Evolutionary conservation across 306 rosid species (phyloP), one percentile per base, ranked within the genome.

Genomic region (Lagenaria siceraria): DNA sequence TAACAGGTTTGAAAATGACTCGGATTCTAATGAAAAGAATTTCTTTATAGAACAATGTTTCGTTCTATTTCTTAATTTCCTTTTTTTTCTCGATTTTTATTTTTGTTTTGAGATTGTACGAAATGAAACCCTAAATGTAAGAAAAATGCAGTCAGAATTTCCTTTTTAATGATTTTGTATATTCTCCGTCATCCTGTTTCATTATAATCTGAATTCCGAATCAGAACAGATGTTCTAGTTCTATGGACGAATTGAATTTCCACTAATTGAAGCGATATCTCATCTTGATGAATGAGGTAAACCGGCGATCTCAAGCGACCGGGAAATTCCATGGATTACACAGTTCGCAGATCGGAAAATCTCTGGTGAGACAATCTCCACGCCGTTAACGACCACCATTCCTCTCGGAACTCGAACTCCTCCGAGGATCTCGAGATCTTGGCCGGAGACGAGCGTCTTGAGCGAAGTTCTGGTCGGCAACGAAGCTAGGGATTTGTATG

Each of bases 251-350:
- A 4, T 38, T 56, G 78, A 36, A 35, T 54, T 24, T 55, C 49
- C 14, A 22, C 52, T 38, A 13, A 22, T 76, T 24, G 71, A 42
- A 40, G 40, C 51, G 10, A 59, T 42, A 42, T 42, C 25, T 70
- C 77, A 74, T 49, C 38, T 40, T 66, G 81, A 79, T 61, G 40
- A 52, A 10, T 43, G 46, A 61, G 80, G 73, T 74, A 62, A 36
- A 72, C 81, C 79, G 3, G 59, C 51, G 78, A 82, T 71, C 59
- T 86, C 71, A 21, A 93, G 83, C 82, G 92, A 87, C 77, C 77
- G 77, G 21, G 94, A 86, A 78, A 91, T 91, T 66, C 96, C 97
- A 84, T 91, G 98, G 77, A 93, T 75, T 0, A 82, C 90, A 53
- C 87, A 87, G 24, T 77, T 90, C 15, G 84, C 82, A 0, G 96